Conservation (phyloP, 306 rosid genomes). For the Boehmeria nivea region DNA sequence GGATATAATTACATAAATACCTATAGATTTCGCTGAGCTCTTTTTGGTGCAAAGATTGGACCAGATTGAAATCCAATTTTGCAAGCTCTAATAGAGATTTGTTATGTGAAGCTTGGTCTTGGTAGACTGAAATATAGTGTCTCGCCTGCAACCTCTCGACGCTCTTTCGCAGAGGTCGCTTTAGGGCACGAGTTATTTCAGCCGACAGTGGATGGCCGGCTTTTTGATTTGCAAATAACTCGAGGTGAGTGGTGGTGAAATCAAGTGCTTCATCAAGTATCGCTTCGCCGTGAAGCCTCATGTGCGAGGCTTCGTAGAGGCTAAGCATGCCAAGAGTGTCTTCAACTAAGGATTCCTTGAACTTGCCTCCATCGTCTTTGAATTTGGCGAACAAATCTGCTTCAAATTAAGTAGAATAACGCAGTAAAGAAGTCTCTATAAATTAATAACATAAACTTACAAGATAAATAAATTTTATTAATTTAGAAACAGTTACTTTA, state of each 20-base stretch:
- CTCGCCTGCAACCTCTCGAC: conserved; percentile 19
- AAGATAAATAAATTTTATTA: too few species aligned
- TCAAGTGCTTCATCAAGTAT: conserved; percentile 9
- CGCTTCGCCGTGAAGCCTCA: conserved; percentile 3
- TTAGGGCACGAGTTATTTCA: conserved; percentile 13
- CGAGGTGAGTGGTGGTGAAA: conserved; percentile 20
- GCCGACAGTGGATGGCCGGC: background rate
- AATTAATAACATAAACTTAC: too few species aligned
- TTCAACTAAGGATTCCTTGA: background rate
- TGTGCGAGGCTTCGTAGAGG: conserved; percentile 19
- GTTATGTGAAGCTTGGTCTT: conserved; percentile 12
- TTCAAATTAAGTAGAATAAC: too few species aligned
- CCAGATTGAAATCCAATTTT: conserved; percentile 25
- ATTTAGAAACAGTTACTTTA: too few species aligned
- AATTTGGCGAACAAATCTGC: background rate
- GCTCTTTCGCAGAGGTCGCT: conserved; percentile 7
- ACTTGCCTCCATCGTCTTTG: background rate
- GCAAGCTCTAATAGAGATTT: conserved; percentile 18
- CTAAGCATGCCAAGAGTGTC: conserved; percentile 18
- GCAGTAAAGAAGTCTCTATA: too few species aligned
- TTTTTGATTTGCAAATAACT: background rate
- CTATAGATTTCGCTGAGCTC: conserved; percentile 19
- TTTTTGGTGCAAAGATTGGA: conserved; percentile 20
- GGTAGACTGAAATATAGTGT: conserved; percentile 17
- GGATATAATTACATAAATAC: conserved; percentile 1